Evolutionary conservation across 1,284 basidiomycete species (phyloP).

Genomic region (Phellopilus nigrolimitatus): DNA sequence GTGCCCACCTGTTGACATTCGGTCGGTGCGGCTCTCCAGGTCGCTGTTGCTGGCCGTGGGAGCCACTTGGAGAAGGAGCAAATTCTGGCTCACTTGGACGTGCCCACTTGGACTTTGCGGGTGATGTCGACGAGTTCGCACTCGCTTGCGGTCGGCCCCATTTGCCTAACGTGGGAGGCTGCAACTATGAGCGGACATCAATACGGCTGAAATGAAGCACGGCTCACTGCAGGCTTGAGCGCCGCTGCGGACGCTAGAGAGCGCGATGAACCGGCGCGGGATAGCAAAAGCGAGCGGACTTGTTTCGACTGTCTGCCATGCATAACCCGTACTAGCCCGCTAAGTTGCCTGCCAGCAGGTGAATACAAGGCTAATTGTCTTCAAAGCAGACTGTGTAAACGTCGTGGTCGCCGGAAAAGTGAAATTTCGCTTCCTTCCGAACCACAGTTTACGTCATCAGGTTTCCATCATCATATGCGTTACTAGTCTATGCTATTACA

Average conservation of each 20-base stretch:
- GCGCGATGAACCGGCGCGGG: not conserved
- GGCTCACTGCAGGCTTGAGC: constrained; percentile 11
- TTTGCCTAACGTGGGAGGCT: constrained; percentile 1
- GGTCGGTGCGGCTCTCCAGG: constrained; percentile 4
- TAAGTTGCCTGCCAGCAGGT: constrained; percentile 10
- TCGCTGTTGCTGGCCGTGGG: too few relatives aligned
- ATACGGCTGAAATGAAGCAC: not conserved
- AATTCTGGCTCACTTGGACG: not conserved
- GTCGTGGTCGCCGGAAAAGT: too few relatives aligned
- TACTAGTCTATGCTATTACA: not conserved
- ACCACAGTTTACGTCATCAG: not conserved
- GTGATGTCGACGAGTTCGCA: not conserved
- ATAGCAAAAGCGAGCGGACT: not conserved
- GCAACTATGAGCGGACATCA: not conserved
- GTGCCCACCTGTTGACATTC: constrained; percentile 19
- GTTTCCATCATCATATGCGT: not conserved
- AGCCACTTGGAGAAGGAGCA: not conserved
- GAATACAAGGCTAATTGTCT: too few relatives aligned
- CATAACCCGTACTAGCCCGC: constrained; percentile 5
- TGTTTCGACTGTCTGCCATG: constrained; percentile 12
- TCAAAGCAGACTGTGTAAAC: too few relatives aligned
- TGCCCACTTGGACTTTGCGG: constrained; percentile 9
- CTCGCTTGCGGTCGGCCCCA: not conserved
- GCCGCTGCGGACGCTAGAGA: constrained; percentile 13
- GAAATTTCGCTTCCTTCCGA: too few relatives aligned